Base-by-base conservation (phyloP, 2,329 filamentous ascomycete genomes). In the Tolypocladium endophyticum region DNA sequence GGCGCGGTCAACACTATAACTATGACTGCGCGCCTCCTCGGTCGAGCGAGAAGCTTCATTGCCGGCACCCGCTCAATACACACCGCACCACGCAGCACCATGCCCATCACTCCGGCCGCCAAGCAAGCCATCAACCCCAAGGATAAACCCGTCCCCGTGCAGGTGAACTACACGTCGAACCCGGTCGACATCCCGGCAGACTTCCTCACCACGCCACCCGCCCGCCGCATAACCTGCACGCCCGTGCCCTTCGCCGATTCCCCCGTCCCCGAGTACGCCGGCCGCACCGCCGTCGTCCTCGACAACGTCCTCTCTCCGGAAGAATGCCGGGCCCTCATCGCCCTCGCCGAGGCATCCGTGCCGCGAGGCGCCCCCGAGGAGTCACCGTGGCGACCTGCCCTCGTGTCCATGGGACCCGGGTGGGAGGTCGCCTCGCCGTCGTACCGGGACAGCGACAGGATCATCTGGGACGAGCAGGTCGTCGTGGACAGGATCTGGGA, bases 401-500 rank as follows among this genome's bases (percentile, higher is more conserved):
- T 90, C 71, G 79, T 92, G 60, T 88, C 88, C 68, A 71, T 84
- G 30, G 88, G 88, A 6, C 71, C 71, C 5, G 87, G 88, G 3
- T 75, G 70, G 60, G 86, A 93, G 72, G 72, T 77, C 3, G 70
- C 79, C 4, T 64, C 64, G 1, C 76, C 80, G 1, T 79, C 84
- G 11, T 83, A 83, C 56, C 80, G 90, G 20, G 86, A 89, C 62
- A 87, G 87, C 66, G 87, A 87, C n/a, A 81, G 90, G 3, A 89
- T 93, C 63, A 87, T 94, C 64, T 89, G 86, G 82, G 88, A 94
- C 67, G 73, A 81, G 18, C 76, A 79, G 56, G 81, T 82, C 1
- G 64, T 93, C 1, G 86, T 84, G 0, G 78, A 82, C 30, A 81
- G 83, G 28, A 66, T 94, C 0, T 87, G 87, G 80, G 76, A 74